phyloP scores from a whole-genome alignment of 352 stramenopile species.

The Globisporangium sylvaticum region DNA sequence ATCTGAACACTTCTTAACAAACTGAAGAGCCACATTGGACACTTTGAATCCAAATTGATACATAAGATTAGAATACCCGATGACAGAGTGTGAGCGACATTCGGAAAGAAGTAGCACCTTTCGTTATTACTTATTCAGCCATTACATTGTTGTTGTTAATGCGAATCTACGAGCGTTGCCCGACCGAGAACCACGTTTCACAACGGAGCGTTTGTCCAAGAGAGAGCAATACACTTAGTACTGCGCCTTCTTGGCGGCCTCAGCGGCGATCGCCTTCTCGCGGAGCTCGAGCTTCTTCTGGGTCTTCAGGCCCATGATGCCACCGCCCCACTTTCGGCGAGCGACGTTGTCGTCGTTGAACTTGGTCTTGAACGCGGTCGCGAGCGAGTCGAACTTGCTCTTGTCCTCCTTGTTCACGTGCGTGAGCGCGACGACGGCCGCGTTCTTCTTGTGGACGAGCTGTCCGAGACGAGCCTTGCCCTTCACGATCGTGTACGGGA shows the following conservation, averaged over 20 bases:
- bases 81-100: too few species aligned
- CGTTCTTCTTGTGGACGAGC: conserved; percentile 98
- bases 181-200: background rate
- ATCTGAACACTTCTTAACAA: background rate
- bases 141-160: conserved; percentile 25
- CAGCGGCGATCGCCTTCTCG: conserved; percentile 95
- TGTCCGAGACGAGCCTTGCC: conserved; percentile 97
- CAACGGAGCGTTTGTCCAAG: background rate
- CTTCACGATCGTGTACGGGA: conserved; percentile 99
- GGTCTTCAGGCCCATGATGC: conserved; percentile 99
- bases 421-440: conserved; percentile 94
- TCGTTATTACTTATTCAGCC: conserved; percentile 41
- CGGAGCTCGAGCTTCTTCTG: conserved; percentile 99
- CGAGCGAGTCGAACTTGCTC: conserved; percentile 93
- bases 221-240: conserved; percentile 66
- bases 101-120: conserved; percentile 6
- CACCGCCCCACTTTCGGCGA: conserved; percentile 97
- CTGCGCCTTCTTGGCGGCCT: conserved; percentile 98
- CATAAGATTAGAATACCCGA: background rate
- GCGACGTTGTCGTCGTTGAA: conserved; percentile 95
- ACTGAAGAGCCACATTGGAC: background rate
- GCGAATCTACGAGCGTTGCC: conserved; percentile 4
- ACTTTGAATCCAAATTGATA: background rate
- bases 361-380: conserved; percentile 92
- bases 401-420: conserved; percentile 98